Base-by-base conservation (phyloP, 768 basidiomycete genomes). In the Tylopilus felleus region DNA sequence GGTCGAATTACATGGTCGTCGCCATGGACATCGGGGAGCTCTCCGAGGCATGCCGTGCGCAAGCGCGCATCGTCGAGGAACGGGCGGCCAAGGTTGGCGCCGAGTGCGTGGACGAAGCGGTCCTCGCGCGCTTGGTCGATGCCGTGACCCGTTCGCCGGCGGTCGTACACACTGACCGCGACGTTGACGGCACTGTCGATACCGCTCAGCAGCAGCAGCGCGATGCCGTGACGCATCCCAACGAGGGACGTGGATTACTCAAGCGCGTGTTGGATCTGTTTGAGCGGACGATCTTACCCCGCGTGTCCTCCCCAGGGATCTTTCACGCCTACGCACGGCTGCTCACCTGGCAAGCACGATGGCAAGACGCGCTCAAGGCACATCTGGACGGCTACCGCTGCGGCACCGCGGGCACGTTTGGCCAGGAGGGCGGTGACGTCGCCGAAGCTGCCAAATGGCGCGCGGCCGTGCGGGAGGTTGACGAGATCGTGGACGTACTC, bases 1-100 rank as follows among this genome's bases (percentile, higher is more conserved):
- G 97, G 97, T 79, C 80, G 56, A 99, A 99, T 75, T 98, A 94
- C 76, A 94, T 92, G 87, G 77, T 97, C 64, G 86, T 98, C 25
- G 80, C 91, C 4, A 77, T 97, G 71, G 93, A 98, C 60, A 89
- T 98, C 19, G 96, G 95, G 8, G 94, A 98, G 66, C 78, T 98
- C 46, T 77, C 83, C 1, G 96, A 99, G 66, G 86, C 93, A 1
- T 86, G 84, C 54, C 85, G 91, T 36, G 96, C 95, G 0, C 77
- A 93, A 21, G 79, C 80, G 0, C 85, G 93, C 4, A 78, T 98
- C 52, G 81, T 98, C 35, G 91, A 95, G 60, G 71, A 73, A 51
- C 57, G 72, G 10, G 62, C 60, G 25, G 66, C 67, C 48, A 76
- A 78, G 56, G 60, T 67, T 8, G 78, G 80, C 23, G 81, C 79